These are phyloP conservation scores for Fusarium staphyleae DNA, from an alignment of 2,329 filamentous ascomycete species.

Conservation along the genomic window DNA sequence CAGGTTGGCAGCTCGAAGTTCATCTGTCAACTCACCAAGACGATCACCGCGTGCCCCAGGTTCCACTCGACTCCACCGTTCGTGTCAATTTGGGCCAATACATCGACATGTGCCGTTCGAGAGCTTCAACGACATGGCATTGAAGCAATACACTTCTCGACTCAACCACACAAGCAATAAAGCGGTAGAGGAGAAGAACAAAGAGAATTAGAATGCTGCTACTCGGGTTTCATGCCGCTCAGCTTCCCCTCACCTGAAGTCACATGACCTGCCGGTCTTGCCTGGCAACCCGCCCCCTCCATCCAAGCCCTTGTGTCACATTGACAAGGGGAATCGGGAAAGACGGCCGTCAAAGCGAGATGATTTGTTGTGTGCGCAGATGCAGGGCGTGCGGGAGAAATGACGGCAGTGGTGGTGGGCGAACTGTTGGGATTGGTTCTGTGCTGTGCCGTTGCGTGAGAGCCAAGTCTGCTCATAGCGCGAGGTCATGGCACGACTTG, in stretches of 20 bases:
- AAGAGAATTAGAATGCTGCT: conserved; percentile 22
- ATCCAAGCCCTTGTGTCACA: conserved; percentile 37
- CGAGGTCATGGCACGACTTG: conserved; percentile 17
- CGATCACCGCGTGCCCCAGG: conserved; percentile 4
- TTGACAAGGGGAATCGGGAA: conserved; percentile 36
- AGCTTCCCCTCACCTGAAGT: conserved; percentile 44
- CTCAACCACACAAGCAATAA: conserved; percentile 12
- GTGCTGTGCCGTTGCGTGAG: conserved; percentile 15
- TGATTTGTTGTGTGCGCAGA: conserved; percentile 22
- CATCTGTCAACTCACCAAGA: conserved; percentile 15
- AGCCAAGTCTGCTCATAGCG: conserved; percentile 15
- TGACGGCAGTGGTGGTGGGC: conserved; percentile 10
- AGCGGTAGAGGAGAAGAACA: conserved; percentile 9
- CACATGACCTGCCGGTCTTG: conserved; percentile 42
- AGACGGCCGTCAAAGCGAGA: conserved; percentile 17
- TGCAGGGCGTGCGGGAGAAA: conserved; percentile 22
- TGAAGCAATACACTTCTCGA: conserved; percentile 1
- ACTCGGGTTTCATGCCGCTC: conserved; percentile 40
- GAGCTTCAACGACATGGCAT: conserved; percentile 16
- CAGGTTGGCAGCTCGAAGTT: not conserved
- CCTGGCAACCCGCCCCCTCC: conserved; percentile 34
- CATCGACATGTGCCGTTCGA: conserved; percentile 6
- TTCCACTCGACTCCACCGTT: conserved; percentile 26
- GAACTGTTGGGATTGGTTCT: conserved; percentile 16
- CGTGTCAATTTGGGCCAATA: conserved; percentile 2